A percentile compares a stretch with the other conserved stretches of the same genome.
These are phyloP conservation scores for Phytophthora brassicae DNA, from an alignment of 352 stramenopile species.

Conservation along the genomic window DNA sequence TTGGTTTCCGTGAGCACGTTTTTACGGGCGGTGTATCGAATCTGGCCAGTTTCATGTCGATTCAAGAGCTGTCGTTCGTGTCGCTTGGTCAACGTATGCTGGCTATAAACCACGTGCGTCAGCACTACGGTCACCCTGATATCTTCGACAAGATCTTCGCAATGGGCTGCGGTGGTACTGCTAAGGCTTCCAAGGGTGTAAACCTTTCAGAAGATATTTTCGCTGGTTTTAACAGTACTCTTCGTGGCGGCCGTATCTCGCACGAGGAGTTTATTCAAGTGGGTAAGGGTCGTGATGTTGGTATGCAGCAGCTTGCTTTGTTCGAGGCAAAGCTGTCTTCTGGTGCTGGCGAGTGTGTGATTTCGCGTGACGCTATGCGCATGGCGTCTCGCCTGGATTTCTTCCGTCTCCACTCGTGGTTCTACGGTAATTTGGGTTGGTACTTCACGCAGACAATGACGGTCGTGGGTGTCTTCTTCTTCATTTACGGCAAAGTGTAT, in stretches of 20 bases:
- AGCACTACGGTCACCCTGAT: slow-evolving; percentile 89
- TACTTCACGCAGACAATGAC: slow-evolving; percentile 99
- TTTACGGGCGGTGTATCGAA: slow-evolving; percentile 86
- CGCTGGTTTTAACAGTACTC: slow-evolving; percentile 81
- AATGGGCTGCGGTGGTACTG: slow-evolving; percentile 78
- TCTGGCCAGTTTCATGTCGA: slow-evolving; percentile 87
- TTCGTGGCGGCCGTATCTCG: slow-evolving; percentile 74
- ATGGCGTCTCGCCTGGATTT: slow-evolving; percentile 97
- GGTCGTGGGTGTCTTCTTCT: slow-evolving; percentile 97
- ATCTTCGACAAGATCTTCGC: slow-evolving; percentile 89
- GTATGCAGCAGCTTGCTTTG: slow-evolving; percentile 98
- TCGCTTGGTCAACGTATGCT: slow-evolving; percentile 86
- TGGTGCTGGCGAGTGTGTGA: slow-evolving; percentile 96
- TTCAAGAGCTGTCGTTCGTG: slow-evolving; percentile 86
- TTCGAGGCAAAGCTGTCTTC: slow-evolving; percentile 98
- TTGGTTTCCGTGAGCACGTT: slow-evolving; percentile 86
- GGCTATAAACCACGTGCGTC: slow-evolving; percentile 70
- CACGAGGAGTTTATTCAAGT: slow-evolving; percentile 89
- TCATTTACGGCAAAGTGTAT: slow-evolving; percentile 98
- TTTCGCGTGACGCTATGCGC: slow-evolving; percentile 95
- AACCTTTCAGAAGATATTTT: slow-evolving; percentile 92
- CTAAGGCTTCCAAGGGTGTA: slow-evolving; percentile 83
- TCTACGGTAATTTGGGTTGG: slow-evolving; percentile 98
- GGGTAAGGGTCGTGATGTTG: slow-evolving; percentile 98
- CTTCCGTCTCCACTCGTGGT: slow-evolving; percentile 97